Base-by-base conservation (phyloP, 1,139 yeast species). In the Pneumocystis oryctolagi region DNA sequence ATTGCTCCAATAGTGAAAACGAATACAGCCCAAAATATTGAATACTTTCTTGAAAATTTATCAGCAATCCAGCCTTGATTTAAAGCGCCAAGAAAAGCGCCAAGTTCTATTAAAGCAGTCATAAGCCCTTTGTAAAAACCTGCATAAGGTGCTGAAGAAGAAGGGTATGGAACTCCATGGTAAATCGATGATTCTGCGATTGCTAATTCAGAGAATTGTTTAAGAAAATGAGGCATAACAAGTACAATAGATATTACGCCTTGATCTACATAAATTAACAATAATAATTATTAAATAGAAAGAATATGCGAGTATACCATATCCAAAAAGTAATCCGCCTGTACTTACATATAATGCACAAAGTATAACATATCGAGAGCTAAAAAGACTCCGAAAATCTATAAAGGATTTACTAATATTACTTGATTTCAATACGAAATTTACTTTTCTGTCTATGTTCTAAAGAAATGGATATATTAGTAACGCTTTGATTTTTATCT, bases 1-100 rank as follows among this genome's bases (percentile, higher is more conserved):
- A 80, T 74, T 65, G 84, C 79, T 69, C 89, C 89, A 62, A 83
- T 69, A 68, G 80, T 76, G 76, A 83, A 84, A 60, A 84, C 78
- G 64, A 79, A 56, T 66, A 82, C 78, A 64, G 85, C 77, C 57
- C 79, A 74, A 62, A 82, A 73, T 67, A 84, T 80, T 62, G 74
- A 84, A 81, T 68, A 67, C 59, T 70, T 70, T 63, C 74, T 69
- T n/a, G 72, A 70, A 60, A 70, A 65, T 53, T 64, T 65, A 61
- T 72, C 74, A 39, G 70, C 65, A 39, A 71, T 57, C 62, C 65
- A 68, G 34, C 73, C 73, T 53, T 66, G 66, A 39, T 66, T 60
- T 60, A 71, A 66, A 62, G 69, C 68, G 60, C 64, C 75, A 67
- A 64, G 67, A 66, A 65, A 70, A 61, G 66, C 74, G 60, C 67